These are phyloP conservation scores for Xylariaceae sp. DNA, from an alignment of 2,329 filamentous ascomycete genomes.

Conservation along the genomic window DNA sequence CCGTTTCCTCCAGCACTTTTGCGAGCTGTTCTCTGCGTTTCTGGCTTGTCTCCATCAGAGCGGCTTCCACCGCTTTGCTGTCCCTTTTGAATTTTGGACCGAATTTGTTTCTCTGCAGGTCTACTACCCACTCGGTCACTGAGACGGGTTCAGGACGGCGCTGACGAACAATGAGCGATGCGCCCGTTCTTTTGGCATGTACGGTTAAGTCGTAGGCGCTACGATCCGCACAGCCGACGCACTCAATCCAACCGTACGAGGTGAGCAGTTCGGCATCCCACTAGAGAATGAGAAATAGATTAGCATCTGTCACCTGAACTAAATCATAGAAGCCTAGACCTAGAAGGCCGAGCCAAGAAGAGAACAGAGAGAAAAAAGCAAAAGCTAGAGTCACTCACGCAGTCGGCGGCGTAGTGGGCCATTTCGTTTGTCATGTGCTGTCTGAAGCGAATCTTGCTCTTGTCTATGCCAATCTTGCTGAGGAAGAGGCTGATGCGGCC, in stretches of 20 bases:
- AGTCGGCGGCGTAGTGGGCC: slow-evolving; percentile 91
- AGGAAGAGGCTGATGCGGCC: slow-evolving; percentile 91
- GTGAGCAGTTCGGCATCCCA: slow-evolving; percentile 95
- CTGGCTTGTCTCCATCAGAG: slow-evolving; percentile 69
- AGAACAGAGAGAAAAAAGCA: neutral
- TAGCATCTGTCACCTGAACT: neutral
- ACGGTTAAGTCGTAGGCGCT: slow-evolving; percentile 92
- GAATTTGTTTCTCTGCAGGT: slow-evolving; percentile 92
- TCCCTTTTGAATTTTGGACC: slow-evolving; percentile 95
- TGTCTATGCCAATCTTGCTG: slow-evolving; percentile 78
- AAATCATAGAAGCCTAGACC: neutral
- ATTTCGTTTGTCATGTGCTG: slow-evolving; percentile 69
- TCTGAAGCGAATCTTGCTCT: slow-evolving; percentile 84
- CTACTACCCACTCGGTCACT: slow-evolving; percentile 81
- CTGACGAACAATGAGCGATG: slow-evolving; percentile 79
- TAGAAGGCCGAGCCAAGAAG: neutral
- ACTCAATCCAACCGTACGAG: slow-evolving; percentile 96
- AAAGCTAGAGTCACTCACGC: slow-evolving; percentile 34
- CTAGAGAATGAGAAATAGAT: slow-evolving; percentile 2
- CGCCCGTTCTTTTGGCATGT: slow-evolving; percentile 87
- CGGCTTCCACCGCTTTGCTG: slow-evolving; percentile 75
- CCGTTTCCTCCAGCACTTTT: slow-evolving; percentile 62
- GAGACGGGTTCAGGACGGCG: slow-evolving; percentile 69
- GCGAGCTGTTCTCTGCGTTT: slow-evolving; percentile 75
- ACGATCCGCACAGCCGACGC: slow-evolving; percentile 91